phyloP scores from a whole-genome alignment of 2,329 filamentous ascomycete genomes.

The Plectosphaerella plurivora region DNA sequence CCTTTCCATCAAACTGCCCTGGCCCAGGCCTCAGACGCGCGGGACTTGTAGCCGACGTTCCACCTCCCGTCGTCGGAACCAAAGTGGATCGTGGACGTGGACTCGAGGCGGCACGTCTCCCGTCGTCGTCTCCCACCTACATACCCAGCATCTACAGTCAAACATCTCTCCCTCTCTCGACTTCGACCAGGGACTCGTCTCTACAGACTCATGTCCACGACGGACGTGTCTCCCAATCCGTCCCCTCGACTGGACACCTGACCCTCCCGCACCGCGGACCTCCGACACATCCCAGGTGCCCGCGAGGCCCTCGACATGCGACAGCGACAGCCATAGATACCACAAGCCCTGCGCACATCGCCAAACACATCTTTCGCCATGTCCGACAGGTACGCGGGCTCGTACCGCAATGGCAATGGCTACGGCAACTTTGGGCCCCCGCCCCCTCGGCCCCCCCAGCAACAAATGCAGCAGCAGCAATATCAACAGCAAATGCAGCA shows the following conservation, averaged over 20 bases:
- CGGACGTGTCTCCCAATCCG: background rate
- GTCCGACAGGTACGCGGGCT: conserved; percentile 18
- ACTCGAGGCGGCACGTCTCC: too few relatives aligned
- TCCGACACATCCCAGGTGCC: background rate
- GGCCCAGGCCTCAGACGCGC: too few relatives aligned
- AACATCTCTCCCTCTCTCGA: too few relatives aligned
- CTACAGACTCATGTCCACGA: too few relatives aligned
- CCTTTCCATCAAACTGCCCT: too few relatives aligned
- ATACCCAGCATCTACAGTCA: background rate
- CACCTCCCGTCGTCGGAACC: too few relatives aligned
- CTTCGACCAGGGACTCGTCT: too few relatives aligned
- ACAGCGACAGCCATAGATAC: background rate
- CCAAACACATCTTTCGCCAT: conserved; percentile 7
- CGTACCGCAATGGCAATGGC: conserved; percentile 36
- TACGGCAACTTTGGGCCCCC: conserved; percentile 31
- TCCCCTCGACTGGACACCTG: background rate
- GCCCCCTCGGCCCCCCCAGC: background rate
- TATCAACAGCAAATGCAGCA: too few relatives aligned
- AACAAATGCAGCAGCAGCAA: too few relatives aligned
- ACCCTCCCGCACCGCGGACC: background rate
- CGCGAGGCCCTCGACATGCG: conserved; percentile 8
- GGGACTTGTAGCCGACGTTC: too few relatives aligned
- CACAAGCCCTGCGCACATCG: conserved; percentile 6
- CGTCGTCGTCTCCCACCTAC: background rate
- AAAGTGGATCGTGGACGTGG: too few relatives aligned